A percentile compares a stretch with the other conserved stretches of the same genome.
Evolutionary conservation across 2,329 filamentous ascomycete species (phyloP).

Genomic region (Microdochium bolleyi): DNA sequence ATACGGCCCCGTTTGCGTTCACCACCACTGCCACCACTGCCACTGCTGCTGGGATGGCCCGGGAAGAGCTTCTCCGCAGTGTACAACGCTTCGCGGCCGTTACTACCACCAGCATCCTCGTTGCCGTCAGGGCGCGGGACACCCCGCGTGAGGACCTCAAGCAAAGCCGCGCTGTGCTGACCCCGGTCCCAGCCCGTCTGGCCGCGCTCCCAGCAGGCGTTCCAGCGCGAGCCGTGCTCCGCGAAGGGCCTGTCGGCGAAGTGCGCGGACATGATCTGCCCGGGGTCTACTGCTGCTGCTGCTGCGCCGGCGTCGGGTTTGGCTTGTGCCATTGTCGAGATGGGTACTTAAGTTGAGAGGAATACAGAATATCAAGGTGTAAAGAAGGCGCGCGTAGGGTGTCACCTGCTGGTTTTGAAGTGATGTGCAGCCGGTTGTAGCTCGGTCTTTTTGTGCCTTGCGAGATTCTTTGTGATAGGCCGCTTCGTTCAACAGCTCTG

Average conservation of each 20-base stretch:
- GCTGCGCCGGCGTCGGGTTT: no score
- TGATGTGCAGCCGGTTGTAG: no score
- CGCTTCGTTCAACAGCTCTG: no score
- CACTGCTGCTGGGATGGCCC: constrained; percentile 10
- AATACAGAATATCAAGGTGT: no score
- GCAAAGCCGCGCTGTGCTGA: constrained; percentile 42
- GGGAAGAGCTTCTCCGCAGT: constrained; percentile 4
- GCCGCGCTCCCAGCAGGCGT: constrained; percentile 35
- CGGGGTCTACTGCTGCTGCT: constrained; percentile 2
- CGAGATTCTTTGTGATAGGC: no score
- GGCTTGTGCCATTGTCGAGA: background rate
- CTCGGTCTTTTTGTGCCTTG: no score
- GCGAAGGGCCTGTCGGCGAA: constrained; percentile 25
- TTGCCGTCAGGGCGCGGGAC: constrained; percentile 20
- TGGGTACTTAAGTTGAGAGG: no score
- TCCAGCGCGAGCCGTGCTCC: constrained; percentile 33
- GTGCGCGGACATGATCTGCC: constrained; percentile 13
- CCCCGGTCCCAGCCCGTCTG: constrained; percentile 50
- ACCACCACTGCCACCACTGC: background rate
- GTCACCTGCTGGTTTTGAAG: no score
- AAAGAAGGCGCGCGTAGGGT: no score
- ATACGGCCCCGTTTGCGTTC: constrained; percentile 24
- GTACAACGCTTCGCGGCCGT: no score
- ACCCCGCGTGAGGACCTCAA: constrained; percentile 34
- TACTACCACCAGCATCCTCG: background rate